Evolutionary conservation across 441 rosid species (phyloP).

Genomic region (Capsella rubella): DNA sequence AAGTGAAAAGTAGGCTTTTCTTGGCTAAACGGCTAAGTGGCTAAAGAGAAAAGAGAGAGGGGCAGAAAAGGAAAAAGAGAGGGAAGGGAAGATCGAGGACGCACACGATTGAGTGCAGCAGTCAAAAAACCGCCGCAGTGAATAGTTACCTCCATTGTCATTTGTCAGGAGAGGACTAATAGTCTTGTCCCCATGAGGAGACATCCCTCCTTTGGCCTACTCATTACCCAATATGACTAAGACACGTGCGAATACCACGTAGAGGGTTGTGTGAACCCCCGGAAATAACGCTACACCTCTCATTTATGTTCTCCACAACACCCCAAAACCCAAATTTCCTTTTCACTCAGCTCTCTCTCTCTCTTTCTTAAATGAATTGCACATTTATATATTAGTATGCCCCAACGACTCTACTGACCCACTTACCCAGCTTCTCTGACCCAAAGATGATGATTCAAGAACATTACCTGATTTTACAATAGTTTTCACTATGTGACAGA

Average conservation of each 20-base stretch:
- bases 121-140: slow-evolving; percentile 46
- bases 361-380: slow-evolving; percentile 24
- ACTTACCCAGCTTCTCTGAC: slow-evolving; percentile 37
- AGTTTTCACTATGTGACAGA: slow-evolving; percentile 29
- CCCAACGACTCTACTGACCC: slow-evolving; percentile 43
- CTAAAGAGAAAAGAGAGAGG: slow-evolving; percentile 21
- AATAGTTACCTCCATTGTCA: slow-evolving; percentile 46
- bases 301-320: slow-evolving; percentile 35
- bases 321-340: slow-evolving; percentile 22
- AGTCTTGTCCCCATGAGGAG: slow-evolving; percentile 45
- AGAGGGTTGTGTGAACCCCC: slow-evolving; percentile 41
- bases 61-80: slow-evolving; percentile 35
- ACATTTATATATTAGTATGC: slow-evolving; percentile 30
- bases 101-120: slow-evolving; percentile 45
- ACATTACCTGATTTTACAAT: slow-evolving; percentile 38
- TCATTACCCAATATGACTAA: not conserved
- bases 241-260: slow-evolving; percentile 20
- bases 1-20: not conserved
- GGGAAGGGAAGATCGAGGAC: not conserved
- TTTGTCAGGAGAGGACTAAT: slow-evolving; percentile 43
- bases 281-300: slow-evolving; percentile 45
- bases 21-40: slow-evolving; percentile 41
- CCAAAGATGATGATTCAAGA: slow-evolving; percentile 37
- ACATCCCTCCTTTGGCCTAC: slow-evolving; percentile 39
- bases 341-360: not conserved